A percentile compares a stretch with the other conserved stretches of the same genome.
These are phyloP conservation scores for Pleurotus platypus DNA, from an alignment of 768 basidiomycete genomes.

Conservation along the genomic window DNA sequence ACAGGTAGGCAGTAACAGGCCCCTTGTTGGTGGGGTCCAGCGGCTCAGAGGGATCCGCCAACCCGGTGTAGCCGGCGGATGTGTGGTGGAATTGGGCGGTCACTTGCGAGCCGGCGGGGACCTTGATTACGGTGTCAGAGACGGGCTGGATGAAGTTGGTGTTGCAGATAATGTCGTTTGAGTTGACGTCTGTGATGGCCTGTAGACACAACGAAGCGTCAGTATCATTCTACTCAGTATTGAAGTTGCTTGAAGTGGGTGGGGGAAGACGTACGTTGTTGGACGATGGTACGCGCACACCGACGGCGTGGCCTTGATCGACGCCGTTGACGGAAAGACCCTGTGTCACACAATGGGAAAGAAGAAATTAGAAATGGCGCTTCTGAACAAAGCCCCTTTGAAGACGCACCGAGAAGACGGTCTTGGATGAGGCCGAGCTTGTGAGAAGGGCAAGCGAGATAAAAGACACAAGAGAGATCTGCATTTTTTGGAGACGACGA, in stretches of 20 bases:
- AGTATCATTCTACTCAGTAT: background rate
- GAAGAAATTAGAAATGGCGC: background rate
- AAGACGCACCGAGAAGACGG: conserved; percentile 39
- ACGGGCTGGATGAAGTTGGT: conserved; percentile 30
- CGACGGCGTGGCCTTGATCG: conserved; percentile 39
- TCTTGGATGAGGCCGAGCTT: conserved; percentile 28
- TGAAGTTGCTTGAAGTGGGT: background rate
- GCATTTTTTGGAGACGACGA: background rate
- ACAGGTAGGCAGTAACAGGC: conserved; percentile 35
- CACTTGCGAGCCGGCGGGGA: conserved; percentile 35
- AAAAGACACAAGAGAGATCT: background rate
- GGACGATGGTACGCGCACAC: conserved; percentile 38
- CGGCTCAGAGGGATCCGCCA: conserved; percentile 34
- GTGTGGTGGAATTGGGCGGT: conserved; percentile 41
- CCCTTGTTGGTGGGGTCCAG: conserved; percentile 40
- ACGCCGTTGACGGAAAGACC: conserved; percentile 44
- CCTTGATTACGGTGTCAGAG: conserved; percentile 28
- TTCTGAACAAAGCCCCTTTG: background rate
- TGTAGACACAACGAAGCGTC: conserved; percentile 8
- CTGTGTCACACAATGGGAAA: conserved; percentile 13
- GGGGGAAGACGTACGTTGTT: conserved; percentile 23
- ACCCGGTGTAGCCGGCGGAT: conserved; percentile 26
- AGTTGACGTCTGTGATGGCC: conserved; percentile 44
- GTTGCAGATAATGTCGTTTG: conserved; percentile 40
- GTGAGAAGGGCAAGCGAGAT: conserved; percentile 9